phyloP scores from a whole-genome alignment of 352 stramenopile species.

The Globisporangium radiosum region DNA sequence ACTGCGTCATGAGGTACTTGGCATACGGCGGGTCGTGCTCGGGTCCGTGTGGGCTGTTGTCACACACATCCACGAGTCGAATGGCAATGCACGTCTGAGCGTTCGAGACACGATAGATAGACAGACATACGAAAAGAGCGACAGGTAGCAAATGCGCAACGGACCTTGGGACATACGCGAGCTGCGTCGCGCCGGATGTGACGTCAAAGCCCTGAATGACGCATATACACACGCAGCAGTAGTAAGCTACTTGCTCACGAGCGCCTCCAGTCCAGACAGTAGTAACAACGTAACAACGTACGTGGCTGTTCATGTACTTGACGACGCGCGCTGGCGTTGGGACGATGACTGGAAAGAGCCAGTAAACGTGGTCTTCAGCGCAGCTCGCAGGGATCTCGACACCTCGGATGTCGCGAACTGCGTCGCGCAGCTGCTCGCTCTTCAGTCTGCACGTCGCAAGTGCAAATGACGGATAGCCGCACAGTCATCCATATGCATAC shows the following conservation, averaged over 20 bases:
- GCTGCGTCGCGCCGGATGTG: constrained; percentile 64
- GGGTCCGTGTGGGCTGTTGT: constrained; percentile 12
- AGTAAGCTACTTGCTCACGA: no score
- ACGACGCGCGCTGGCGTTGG: constrained; percentile 42
- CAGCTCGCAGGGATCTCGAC: constrained; percentile 54
- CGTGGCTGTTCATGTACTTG: constrained; percentile 67
- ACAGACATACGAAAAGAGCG: background rate
- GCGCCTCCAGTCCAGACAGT: background rate
- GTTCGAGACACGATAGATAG: no score
- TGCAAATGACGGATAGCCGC: no score
- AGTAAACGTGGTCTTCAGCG: constrained; percentile 72
- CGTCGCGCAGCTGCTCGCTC: constrained; percentile 53
- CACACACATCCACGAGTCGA: constrained; percentile 1
- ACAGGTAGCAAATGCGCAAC: background rate
- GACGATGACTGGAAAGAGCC: constrained; percentile 75
- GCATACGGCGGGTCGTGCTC: constrained; percentile 51
- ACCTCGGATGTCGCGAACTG: constrained; percentile 46
- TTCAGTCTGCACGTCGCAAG: no score
- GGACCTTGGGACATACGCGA: constrained; percentile 65
- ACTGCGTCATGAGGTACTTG: constrained; percentile 76
- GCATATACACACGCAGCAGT: background rate
- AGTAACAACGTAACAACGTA: constrained; percentile 10
- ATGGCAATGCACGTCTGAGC: no score
- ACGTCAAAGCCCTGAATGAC: constrained; percentile 65
- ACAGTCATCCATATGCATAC: background rate